Percentiles rank a stretch among this genome's conserved stretches.
phyloP scores from a whole-genome alignment of 2,329 filamentous ascomycete genomes.

The Scorias spongiosa region DNA sequence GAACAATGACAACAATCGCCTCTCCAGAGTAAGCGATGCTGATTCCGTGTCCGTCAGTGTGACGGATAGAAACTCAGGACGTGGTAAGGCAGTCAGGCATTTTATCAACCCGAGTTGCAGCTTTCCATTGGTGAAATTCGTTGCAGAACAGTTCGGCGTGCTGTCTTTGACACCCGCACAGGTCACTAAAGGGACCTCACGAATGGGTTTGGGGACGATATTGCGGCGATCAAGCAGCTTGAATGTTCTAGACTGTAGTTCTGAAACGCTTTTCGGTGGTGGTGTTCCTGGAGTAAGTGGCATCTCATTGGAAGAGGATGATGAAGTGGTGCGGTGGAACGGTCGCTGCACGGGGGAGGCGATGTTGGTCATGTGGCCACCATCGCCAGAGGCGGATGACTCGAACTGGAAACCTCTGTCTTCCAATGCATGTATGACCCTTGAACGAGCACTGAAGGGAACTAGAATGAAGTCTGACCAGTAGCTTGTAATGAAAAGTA shows the following conservation, averaged over 20 bases:
- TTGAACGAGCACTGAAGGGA: conserved; percentile 55
- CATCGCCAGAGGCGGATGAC: conserved; percentile 32
- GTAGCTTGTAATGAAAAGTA: conserved; percentile 98
- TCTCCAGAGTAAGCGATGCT: conserved; percentile 58
- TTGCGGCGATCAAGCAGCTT: conserved; percentile 61
- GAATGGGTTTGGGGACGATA: conserved; percentile 58
- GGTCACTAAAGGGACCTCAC: conserved; percentile 57
- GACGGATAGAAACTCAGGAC: conserved; percentile 56
- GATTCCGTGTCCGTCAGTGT: conserved; percentile 60
- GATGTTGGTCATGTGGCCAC: conserved; percentile 33
- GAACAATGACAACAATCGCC: conserved; percentile 44
- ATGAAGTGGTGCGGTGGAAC: conserved; percentile 33
- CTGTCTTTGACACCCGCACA: conserved; percentile 52
- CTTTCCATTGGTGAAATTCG: conserved; percentile 24
- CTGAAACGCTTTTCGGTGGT: conserved; percentile 59
- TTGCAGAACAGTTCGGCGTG: conserved; percentile 13
- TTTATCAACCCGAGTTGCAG: conserved; percentile 33
- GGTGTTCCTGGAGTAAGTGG: conserved; percentile 48
- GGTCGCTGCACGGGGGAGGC: conserved; percentile 43
- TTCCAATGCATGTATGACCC: conserved; percentile 63
- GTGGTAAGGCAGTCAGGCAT: conserved; percentile 32
- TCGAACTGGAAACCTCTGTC: conserved; percentile 74
- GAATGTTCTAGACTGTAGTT: conserved; percentile 74
- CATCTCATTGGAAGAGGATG: conserved; percentile 30
- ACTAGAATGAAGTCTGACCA: conserved; percentile 96